These are phyloP conservation scores for Populus davidiana DNA, from an alignment of 345 rosid species.

Conservation along the genomic window DNA sequence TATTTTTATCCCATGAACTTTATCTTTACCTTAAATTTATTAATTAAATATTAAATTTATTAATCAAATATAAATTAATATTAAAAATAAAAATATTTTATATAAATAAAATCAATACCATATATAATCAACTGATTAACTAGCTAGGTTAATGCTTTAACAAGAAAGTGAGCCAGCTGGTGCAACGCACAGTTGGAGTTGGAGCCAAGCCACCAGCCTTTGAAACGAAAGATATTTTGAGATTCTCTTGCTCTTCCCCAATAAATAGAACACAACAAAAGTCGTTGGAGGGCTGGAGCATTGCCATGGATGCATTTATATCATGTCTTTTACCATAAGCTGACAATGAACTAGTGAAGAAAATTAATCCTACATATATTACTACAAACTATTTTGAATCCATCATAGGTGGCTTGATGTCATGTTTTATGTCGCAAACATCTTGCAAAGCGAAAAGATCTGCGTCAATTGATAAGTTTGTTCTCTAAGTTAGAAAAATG, in stretches of 20 bases:
- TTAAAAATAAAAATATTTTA: too few relatives aligned
- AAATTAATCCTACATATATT: not conserved
- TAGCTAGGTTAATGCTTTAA: too few relatives aligned
- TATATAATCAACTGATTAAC: too few relatives aligned
- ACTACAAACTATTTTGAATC: too few relatives aligned
- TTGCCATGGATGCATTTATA: not conserved
- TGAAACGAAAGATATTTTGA: not conserved
- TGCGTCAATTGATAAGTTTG: not conserved
- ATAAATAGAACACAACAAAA: slow-evolving; percentile 32
- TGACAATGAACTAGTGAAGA: not conserved
- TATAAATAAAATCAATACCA: too few relatives aligned
- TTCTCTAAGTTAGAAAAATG: not conserved
- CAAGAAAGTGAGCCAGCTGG: not conserved
- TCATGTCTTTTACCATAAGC: not conserved
- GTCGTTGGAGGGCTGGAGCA: slow-evolving; percentile 12
- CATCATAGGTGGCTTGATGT: too few relatives aligned
- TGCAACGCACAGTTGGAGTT: not conserved
- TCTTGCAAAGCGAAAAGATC: too few relatives aligned
- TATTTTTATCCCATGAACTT: too few relatives aligned
- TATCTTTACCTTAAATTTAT: too few relatives aligned
- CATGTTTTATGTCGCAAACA: too few relatives aligned
- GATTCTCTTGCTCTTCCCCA: slow-evolving; percentile 14
- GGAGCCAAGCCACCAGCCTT: not conserved
- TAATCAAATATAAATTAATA: too few relatives aligned
- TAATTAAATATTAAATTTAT: too few relatives aligned